A percentile compares a stretch with the other conserved stretches of the same genome.
Conservation (phyloP, 2,329 filamentous ascomycete species). For the Fusarium sp. region DNA sequence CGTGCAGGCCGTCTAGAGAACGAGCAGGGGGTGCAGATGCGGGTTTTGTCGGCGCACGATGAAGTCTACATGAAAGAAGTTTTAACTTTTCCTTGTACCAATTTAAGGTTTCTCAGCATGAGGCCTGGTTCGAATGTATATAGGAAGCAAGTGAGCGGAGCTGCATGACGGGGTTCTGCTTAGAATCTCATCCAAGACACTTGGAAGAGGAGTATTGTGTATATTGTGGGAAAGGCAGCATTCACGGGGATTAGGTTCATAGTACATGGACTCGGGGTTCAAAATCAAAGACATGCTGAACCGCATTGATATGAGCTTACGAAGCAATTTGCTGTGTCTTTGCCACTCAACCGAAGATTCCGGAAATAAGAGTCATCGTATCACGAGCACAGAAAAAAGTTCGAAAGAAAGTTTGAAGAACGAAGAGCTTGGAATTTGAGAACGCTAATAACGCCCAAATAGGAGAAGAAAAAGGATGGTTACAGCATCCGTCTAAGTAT, state of each 20-base stretch:
- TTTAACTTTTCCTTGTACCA: background rate
- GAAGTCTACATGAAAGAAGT: background rate
- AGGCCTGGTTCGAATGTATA: conserved; percentile 20
- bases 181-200: background rate
- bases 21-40: conserved; percentile 24
- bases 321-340: conserved; percentile 20
- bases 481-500: conserved; percentile 26
- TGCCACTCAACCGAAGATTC: conserved; percentile 35
- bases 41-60: conserved; percentile 9
- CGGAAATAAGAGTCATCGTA: conserved; percentile 16
- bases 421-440: background rate
- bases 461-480: conserved; percentile 10
- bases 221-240: conserved; percentile 26
- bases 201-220: conserved; percentile 12
- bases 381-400: conserved; percentile 1
- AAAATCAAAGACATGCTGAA: conserved; percentile 5
- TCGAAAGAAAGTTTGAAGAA: background rate
- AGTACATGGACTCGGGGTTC: conserved; percentile 4
- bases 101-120: background rate
- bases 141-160: conserved; percentile 23
- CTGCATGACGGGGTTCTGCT: conserved; percentile 17
- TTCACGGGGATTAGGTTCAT: conserved; percentile 33
- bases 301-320: conserved; percentile 24
- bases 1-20: conserved; percentile 76
- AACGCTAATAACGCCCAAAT: background rate